A percentile compares a stretch with the other conserved stretches of the same genome.
These are phyloP conservation scores for Chlorella variabilis DNA, from an alignment of 163 green algal genomes.

Conservation along the genomic window DNA sequence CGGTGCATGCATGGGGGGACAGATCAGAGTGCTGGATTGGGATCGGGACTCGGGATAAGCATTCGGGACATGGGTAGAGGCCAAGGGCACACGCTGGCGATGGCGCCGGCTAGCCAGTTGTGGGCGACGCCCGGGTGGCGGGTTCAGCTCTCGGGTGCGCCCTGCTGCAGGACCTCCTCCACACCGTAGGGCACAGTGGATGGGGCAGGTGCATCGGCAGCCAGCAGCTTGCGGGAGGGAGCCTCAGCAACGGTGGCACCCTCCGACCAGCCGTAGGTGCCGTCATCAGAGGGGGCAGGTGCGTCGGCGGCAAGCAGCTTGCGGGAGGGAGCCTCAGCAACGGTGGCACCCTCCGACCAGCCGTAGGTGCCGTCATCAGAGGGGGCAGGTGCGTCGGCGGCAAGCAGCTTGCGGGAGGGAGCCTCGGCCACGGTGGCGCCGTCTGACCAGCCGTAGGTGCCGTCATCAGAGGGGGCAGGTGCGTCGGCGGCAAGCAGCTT, in stretches of 20 bases:
- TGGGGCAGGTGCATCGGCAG: background rate
- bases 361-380: background rate
- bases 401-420: background rate
- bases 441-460: background rate
- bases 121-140: too few relatives aligned
- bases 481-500: constrained; percentile 1
- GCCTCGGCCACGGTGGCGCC: too few relatives aligned
- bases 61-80: background rate
- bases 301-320: constrained; percentile 4
- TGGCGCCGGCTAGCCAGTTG: too few relatives aligned
- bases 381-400: background rate
- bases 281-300: background rate
- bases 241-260: background rate
- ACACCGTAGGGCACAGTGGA: background rate
- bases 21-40: too few relatives aligned
- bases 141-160: background rate
- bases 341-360: background rate
- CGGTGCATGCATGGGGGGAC: too few relatives aligned
- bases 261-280: background rate
- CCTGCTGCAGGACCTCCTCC: background rate
- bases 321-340: background rate
- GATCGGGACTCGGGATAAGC: too few relatives aligned
- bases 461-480: background rate
- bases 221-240: constrained; percentile 1
- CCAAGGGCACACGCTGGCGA: too few relatives aligned